Conservation (phyloP, 2,329 filamentous ascomycete species). For the Epichloe amarillans region DNA sequence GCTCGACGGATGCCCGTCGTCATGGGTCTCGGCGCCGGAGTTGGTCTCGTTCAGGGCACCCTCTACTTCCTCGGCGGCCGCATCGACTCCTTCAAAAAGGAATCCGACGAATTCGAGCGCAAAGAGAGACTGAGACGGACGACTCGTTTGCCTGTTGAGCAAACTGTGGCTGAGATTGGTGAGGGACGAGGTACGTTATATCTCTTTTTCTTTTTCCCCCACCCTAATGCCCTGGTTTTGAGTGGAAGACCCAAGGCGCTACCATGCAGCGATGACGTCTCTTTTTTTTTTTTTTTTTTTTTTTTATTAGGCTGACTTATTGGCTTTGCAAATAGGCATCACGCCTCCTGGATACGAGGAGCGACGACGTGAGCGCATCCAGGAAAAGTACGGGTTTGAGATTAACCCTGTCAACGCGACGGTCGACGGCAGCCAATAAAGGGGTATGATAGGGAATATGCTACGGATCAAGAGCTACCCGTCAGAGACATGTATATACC, state of each 20-base stretch:
- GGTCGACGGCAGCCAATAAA: conserved; percentile 29
- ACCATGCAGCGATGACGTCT: background rate
- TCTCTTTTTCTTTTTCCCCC: too few relatives aligned
- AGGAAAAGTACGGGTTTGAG: conserved; percentile 80
- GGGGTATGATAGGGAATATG: background rate
- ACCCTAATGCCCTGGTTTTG: background rate
- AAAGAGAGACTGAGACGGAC: conserved; percentile 63
- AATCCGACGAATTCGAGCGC: conserved; percentile 58
- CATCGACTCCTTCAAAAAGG: conserved; percentile 35
- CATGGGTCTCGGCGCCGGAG: conserved; percentile 48
- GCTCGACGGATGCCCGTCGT: conserved; percentile 50
- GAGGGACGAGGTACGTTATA: conserved; percentile 65
- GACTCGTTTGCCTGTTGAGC: conserved; percentile 59
- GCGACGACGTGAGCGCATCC: conserved; percentile 65
- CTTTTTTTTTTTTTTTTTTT: background rate
- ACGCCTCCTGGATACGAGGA: conserved; percentile 72
- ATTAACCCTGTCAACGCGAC: conserved; percentile 52
- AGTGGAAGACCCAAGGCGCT: too few relatives aligned
- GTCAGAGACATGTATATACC: conserved; percentile 21
- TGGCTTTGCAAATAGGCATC: conserved; percentile 45
- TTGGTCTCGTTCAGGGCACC: conserved; percentile 44
- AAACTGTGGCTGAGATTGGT: conserved; percentile 70
- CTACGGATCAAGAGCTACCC: background rate
- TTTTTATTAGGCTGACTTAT: background rate
- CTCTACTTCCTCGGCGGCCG: conserved; percentile 58